A percentile compares a stretch with the other conserved stretches of the same genome.
Evolutionary conservation across 257 asterid genomes (phyloP).

Genomic region (Petrea volubilis): DNA sequence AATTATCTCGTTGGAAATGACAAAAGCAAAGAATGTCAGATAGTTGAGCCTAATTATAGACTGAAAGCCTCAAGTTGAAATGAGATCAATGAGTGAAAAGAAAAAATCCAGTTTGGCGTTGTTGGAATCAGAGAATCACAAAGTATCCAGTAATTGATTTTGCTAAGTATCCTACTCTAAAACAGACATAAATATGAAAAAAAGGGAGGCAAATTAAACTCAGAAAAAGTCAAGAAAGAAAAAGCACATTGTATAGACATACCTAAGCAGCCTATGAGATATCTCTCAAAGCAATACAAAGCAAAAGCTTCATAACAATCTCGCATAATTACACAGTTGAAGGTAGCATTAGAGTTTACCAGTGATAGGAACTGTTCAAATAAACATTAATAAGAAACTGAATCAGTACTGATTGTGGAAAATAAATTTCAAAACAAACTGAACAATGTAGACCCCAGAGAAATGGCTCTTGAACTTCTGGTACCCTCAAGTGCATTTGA

Average conservation of each 20-base stretch:
- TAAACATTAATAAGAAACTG: slow-evolving; percentile 4
- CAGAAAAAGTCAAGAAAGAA: neutral
- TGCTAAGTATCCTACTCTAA: no score
- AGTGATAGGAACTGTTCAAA: slow-evolving; percentile 52
- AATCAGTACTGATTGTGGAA: neutral
- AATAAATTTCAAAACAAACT: neutral
- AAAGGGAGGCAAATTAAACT: neutral
- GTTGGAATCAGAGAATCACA: no score
- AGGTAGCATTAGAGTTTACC: slow-evolving; percentile 52
- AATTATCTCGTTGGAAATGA: no score
- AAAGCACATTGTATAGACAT: slow-evolving; percentile 13
- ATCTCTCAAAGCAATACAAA: slow-evolving; percentile 68
- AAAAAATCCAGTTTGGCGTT: no score
- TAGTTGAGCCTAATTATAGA: no score
- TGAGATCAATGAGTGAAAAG: no score
- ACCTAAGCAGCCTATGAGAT: slow-evolving; percentile 79
- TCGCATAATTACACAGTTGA: slow-evolving; percentile 59
- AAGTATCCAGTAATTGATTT: no score
- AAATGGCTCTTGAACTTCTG: neutral
- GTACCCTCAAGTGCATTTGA: neutral
- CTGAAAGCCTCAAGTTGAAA: no score
- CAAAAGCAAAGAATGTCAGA: no score
- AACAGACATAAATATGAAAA: no score
- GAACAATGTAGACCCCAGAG: neutral
- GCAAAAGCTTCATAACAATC: slow-evolving; percentile 81